These are phyloP conservation scores for Cochlearia excelsa DNA, from an alignment of 345 rosid genomes.

Conservation along the genomic window DNA sequence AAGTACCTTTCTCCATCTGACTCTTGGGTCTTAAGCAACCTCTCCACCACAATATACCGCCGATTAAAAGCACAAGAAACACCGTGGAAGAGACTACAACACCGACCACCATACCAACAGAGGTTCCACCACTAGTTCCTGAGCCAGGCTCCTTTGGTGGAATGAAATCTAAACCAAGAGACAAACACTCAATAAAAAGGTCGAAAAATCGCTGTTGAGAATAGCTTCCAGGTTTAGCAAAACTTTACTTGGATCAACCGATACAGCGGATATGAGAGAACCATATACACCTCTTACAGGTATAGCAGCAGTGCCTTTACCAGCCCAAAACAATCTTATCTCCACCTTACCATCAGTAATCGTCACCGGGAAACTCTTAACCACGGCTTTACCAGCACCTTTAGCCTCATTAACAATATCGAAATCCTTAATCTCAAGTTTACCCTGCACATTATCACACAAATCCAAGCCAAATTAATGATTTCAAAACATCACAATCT, in stretches of 20 bases:
- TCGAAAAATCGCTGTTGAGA: background rate
- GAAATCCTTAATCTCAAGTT: constrained; percentile 49
- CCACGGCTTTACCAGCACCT: constrained; percentile 42
- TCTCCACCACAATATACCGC: constrained; percentile 51
- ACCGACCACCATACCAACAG: constrained; percentile 35
- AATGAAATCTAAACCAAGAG: constrained; percentile 27
- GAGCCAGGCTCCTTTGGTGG: constrained; percentile 32
- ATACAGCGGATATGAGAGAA: constrained; percentile 61
- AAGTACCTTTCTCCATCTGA: constrained; percentile 41
- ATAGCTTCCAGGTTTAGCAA: constrained; percentile 9
- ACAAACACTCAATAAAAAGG: background rate
- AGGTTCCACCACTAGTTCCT: constrained; percentile 21
- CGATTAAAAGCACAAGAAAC: constrained; percentile 37
- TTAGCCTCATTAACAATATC: constrained; percentile 50
- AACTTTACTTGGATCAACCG: constrained; percentile 40
- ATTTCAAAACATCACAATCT: background rate
- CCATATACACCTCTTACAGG: constrained; percentile 52
- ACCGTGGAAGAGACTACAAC: constrained; percentile 33
- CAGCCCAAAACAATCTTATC: constrained; percentile 61
- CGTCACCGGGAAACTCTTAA: constrained; percentile 21
- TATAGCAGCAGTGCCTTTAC: constrained; percentile 53
- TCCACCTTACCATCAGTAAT: constrained; percentile 44
- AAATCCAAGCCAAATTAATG: background rate
- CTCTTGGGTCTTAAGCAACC: constrained; percentile 39
- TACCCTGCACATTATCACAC: constrained; percentile 42